Percentiles rank a stretch among this genome's conserved stretches.
These are phyloP conservation scores for Phaseolus lunatus DNA, from an alignment of 306 rosid genomes.

Conservation along the genomic window DNA sequence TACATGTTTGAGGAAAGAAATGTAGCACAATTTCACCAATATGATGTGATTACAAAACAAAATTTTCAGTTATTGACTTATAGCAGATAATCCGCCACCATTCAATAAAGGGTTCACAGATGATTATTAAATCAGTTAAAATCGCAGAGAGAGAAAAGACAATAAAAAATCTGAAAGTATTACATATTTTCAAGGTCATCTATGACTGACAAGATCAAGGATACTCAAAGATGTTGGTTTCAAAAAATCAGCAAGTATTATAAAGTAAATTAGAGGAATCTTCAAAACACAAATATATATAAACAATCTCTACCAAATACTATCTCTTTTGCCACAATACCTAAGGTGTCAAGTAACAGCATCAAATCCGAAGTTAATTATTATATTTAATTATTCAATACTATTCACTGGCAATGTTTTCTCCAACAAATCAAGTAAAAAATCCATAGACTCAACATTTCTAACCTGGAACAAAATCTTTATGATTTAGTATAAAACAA, in stretches of 20 bases:
- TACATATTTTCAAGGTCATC: background rate
- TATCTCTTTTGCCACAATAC: background rate
- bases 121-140: background rate
- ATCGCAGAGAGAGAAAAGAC: background rate
- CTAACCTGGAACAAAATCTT: background rate
- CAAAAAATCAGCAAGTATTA: conserved; percentile 8
- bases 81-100: background rate
- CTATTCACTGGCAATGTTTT: background rate
- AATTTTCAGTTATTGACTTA: background rate
- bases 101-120: background rate
- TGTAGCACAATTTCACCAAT: background rate
- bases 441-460: background rate
- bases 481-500: background rate
- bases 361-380: no score
- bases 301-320: background rate
- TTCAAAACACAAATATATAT: background rate
- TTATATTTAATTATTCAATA: conserved; percentile 41
- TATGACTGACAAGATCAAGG: conserved; percentile 24
- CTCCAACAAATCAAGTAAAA: background rate
- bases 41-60: background rate
- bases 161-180: no score
- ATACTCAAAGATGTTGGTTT: background rate
- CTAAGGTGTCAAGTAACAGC: background rate
- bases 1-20: background rate
- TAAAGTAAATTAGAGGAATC: conserved; percentile 1